Evolutionary conservation across 2,329 filamentous ascomycete species (phyloP), one percentile per base, ranked within the genome.

Genomic region (Lachnellula cervina): DNA sequence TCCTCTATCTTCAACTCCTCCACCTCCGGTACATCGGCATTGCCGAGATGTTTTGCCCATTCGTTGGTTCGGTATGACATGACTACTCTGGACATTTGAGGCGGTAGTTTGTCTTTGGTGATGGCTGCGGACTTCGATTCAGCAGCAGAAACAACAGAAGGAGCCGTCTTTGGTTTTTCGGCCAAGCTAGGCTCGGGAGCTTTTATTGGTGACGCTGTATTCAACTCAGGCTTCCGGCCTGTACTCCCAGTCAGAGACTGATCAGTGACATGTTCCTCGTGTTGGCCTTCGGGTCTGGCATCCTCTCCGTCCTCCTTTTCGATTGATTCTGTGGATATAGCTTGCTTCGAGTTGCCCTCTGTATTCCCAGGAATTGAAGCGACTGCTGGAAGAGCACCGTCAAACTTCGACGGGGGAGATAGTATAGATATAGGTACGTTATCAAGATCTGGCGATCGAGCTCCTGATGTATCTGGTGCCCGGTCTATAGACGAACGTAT

Each of bases 21-120:
- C 0, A 80, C 71, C 48, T 84, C 80, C 1, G 90, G 90, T 5
- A 76, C 74, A 16, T 97, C 92, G 6, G 93, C 91, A 43, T 81
- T 76, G 60, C 85, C 84, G 11, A 96, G 77, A 70, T 96, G 90
- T 70, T 96, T 97, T 0, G 91, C 90, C 93, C 93, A 97, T 73
- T 97, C 93, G 62, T 96, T 96, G 1, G 91, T 97, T 55, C 93
- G 83, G 68, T 94, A 96, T 0, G 88, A 89, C 69, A 90, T 76
- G 1, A 91, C 87, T 8, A 96, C 81, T 58, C 83, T 86, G 1
- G 91, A 94, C 35, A 91, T 72, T 13, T 83, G 82, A n/a, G 78
- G 75, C 0, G 89, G 89, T 9, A 96, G 78, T 11, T 78, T 78
- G 3, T 84, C 82, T 59, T 78, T 80, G 5, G 80, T 84, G 56